phyloP scores from a whole-genome alignment of 352 stramenopile genomes.

The Pilasporangium apinafurcum region DNA sequence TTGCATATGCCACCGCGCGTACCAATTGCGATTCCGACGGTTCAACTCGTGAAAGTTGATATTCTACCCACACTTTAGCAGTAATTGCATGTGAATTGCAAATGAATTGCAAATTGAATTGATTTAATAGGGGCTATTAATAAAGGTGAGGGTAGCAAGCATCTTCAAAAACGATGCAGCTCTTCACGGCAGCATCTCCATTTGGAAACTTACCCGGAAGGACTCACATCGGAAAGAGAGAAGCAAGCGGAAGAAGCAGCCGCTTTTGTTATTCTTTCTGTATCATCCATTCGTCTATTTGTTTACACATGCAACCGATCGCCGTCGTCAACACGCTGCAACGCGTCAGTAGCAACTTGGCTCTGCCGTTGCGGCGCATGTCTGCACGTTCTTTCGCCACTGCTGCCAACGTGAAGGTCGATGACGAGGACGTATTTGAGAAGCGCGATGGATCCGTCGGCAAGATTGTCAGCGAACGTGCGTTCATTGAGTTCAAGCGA shows the following conservation, averaged over 20 bases:
- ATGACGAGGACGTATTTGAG: slow-evolving; percentile 23
- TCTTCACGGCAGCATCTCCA: slow-evolving; percentile 1
- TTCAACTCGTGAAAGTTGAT: not conserved
- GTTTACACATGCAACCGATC: not conserved
- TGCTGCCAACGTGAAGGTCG: slow-evolving; percentile 8
- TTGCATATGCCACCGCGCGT: no score
- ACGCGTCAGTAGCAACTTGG: no score
- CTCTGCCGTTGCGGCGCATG: no score
- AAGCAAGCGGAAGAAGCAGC: not conserved
- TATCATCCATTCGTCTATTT: slow-evolving; percentile 7
- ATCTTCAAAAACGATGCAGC: slow-evolving; percentile 1
- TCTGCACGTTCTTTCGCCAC: slow-evolving; percentile 14
- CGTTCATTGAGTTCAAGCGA: slow-evolving; percentile 80
- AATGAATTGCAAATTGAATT: not conserved
- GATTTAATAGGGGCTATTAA: no score
- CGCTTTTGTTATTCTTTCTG: not conserved
- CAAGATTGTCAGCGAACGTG: slow-evolving; percentile 61
- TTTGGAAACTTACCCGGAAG: slow-evolving; percentile 3
- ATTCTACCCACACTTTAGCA: not conserved
- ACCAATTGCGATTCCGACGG: no score
- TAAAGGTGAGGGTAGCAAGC: no score
- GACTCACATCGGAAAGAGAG: slow-evolving; percentile 1
- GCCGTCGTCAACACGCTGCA: not conserved
- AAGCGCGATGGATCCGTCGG: slow-evolving; percentile 67
- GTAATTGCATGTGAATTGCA: not conserved